These are phyloP conservation scores for Cercospora beticola DNA, from an alignment of 2,329 filamentous ascomycete genomes.

Conservation along the genomic window DNA sequence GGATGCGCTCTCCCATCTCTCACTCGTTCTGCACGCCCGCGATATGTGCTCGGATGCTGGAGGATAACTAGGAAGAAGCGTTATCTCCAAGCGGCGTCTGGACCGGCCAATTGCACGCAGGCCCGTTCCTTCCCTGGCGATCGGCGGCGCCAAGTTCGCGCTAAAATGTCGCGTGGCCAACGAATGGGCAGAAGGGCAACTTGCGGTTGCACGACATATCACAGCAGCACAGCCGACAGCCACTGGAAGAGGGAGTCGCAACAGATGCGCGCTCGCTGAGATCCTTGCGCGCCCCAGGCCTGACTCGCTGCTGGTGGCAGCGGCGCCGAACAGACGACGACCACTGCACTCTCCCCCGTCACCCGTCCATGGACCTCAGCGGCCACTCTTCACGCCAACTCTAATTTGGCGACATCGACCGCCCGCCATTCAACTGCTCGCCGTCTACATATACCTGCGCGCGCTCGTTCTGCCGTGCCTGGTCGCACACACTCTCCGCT, in stretches of 20 bases:
- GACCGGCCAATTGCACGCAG: not conserved
- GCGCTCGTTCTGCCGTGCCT: conserved; percentile 7
- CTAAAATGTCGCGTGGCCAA: conserved; percentile 9
- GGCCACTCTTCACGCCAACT: conserved; percentile 2
- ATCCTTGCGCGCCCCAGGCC: not conserved
- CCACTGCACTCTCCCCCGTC: not conserved
- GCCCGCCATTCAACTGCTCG: not conserved
- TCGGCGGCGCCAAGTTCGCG: not conserved
- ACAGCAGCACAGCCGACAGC: not conserved
- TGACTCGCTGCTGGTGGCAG: not conserved
- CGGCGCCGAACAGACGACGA: not conserved
- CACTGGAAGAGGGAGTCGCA: not conserved
- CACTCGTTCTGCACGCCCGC: not conserved
- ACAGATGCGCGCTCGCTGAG: not conserved
- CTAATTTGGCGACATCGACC: not conserved
- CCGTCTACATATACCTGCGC: not conserved
- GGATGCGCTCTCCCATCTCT: not conserved
- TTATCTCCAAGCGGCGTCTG: not conserved
- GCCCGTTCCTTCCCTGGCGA: not conserved
- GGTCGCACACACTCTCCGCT: conserved; percentile 6
- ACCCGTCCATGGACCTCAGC: not conserved
- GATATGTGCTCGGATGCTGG: not conserved
- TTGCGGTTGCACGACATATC: conserved; percentile 10
- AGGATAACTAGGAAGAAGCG: not conserved
- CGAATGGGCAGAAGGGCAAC: not conserved